Conservation (phyloP, 1,139 yeast genomes). For the Kurtzmaniella quercitrusa region DNA sequence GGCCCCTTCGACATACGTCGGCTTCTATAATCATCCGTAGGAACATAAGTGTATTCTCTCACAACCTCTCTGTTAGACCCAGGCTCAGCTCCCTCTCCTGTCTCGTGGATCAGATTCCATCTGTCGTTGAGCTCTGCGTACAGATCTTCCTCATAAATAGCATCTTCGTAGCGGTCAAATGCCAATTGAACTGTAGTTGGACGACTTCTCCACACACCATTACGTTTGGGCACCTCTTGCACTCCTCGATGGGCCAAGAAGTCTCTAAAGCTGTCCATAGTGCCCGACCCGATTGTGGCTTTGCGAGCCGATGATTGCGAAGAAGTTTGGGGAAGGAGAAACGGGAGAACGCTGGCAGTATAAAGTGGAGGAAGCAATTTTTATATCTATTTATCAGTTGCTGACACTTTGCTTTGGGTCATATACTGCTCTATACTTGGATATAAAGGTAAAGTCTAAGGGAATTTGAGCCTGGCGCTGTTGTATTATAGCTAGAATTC, state of each 20-base stretch:
- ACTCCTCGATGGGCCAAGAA: background rate
- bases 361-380: background rate
- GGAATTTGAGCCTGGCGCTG: no score
- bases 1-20: slow-evolving; percentile 11
- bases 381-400: background rate
- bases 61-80: background rate
- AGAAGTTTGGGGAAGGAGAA: background rate
- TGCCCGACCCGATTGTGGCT: background rate
- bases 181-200: background rate
- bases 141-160: background rate
- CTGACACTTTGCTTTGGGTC: no score
- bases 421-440: no score
- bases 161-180: background rate
- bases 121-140: background rate
- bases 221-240: background rate
- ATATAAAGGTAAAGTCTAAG: no score
- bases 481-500: no score
- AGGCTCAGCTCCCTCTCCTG: background rate
- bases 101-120: background rate
- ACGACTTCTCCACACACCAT: background rate
- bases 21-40: slow-evolving; percentile 9
- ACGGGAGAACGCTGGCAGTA: background rate
- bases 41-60: slow-evolving; percentile 11
- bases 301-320: background rate
- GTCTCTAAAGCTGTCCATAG: background rate